phyloP scores from a whole-genome alignment of 805 yeast species.

The Candida insectorum region DNA sequence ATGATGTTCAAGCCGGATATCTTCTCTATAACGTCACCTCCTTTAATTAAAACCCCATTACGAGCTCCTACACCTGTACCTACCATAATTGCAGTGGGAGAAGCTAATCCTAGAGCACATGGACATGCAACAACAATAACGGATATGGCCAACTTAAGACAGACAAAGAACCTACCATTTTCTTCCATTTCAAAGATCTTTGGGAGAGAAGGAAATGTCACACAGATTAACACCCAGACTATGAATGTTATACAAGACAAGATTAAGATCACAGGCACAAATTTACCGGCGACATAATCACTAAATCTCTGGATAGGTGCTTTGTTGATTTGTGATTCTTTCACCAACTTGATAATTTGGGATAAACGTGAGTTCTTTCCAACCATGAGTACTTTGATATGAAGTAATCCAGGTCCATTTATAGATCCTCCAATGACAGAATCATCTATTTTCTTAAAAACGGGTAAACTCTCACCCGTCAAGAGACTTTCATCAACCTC shows the following conservation, averaged over 20 bases:
- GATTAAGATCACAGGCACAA: slow-evolving; percentile 71
- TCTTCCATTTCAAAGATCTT: slow-evolving; percentile 40
- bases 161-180: slow-evolving; percentile 60
- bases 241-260: slow-evolving; percentile 63
- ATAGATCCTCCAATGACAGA: slow-evolving; percentile 85
- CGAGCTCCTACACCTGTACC: slow-evolving; percentile 96
- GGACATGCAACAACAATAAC: slow-evolving; percentile 99
- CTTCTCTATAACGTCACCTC: slow-evolving; percentile 83
- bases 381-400: slow-evolving; percentile 62
- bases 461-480: slow-evolving; percentile 88
- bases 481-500: slow-evolving; percentile 86
- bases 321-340: slow-evolving; percentile 80
- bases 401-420: slow-evolving; percentile 72
- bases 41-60: slow-evolving; percentile 86
- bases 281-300: slow-evolving; percentile 77
- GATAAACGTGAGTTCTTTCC: slow-evolving; percentile 86
- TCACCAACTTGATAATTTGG: slow-evolving; percentile 81
- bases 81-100: slow-evolving; percentile 98
- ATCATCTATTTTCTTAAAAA: slow-evolving; percentile 59
- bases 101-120: slow-evolving; percentile 94
- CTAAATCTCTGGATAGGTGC: slow-evolving; percentile 92
- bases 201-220: slow-evolving; percentile 35
- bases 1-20: slow-evolving; percentile 63
- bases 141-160: slow-evolving; percentile 78
- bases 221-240: slow-evolving; percentile 35